Evolutionary conservation across 495 filamentous ascomycete genomes (phyloP).

Genomic region (Podospora conica): DNA sequence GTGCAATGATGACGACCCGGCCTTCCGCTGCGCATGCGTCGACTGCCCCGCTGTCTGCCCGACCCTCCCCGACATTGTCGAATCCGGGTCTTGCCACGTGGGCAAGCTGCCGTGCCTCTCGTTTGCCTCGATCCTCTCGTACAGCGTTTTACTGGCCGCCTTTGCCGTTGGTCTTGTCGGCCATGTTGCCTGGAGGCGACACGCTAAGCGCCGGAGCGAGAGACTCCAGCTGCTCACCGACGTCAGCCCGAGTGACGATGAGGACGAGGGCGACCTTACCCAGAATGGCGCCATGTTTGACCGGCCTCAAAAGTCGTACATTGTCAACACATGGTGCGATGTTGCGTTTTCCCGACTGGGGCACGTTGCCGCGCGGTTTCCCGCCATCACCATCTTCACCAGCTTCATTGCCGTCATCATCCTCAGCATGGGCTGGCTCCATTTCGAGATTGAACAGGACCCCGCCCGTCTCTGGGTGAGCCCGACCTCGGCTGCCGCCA

Average conservation of each 20-base stretch:
- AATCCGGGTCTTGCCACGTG: constrained; percentile 67
- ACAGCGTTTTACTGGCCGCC: constrained; percentile 63
- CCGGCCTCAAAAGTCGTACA: constrained; percentile 64
- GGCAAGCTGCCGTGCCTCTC: constrained; percentile 84
- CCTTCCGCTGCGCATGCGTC: constrained; percentile 84
- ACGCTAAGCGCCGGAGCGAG: constrained; percentile 67
- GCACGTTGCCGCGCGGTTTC: constrained; percentile 71
- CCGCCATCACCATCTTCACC: constrained; percentile 68
- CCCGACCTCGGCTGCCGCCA: constrained; percentile 79
- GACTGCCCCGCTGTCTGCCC: constrained; percentile 86
- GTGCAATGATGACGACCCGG: constrained; percentile 81
- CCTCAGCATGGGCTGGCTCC: constrained; percentile 79
- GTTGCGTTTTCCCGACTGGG: constrained; percentile 79
- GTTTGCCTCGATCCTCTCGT: constrained; percentile 83
- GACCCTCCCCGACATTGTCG: constrained; percentile 63
- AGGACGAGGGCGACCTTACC: constrained; percentile 78
- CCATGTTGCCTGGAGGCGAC: constrained; percentile 67
- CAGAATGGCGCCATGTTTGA: constrained; percentile 64
- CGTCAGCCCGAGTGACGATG: constrained; percentile 76
- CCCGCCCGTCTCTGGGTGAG: constrained; percentile 94
- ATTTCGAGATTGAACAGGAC: constrained; percentile 79
- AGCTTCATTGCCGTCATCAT: constrained; percentile 65
- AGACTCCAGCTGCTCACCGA: constrained; percentile 81
- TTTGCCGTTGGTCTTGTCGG: constrained; percentile 61
- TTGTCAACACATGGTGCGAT: constrained; percentile 71